Conservation (phyloP, 2,329 filamentous ascomycete genomes). For the Trichocomaceae sp. region DNA sequence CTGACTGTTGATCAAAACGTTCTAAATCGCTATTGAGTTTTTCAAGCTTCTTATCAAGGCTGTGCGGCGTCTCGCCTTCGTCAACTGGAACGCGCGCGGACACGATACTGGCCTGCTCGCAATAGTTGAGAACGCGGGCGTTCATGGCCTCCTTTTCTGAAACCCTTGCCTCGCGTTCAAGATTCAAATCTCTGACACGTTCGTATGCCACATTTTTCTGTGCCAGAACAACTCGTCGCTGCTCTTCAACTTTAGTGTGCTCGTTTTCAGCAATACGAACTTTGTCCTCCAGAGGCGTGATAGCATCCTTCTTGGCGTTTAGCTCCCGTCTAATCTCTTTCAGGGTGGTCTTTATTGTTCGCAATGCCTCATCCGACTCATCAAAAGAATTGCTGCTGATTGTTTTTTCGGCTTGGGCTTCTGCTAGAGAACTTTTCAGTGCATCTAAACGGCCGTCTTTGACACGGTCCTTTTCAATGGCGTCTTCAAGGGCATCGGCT, state of each 20-base stretch:
- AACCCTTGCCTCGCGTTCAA: slow-evolving; percentile 42
- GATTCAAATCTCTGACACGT: slow-evolving; percentile 44
- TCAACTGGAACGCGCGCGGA: slow-evolving; percentile 57
- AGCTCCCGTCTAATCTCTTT: slow-evolving; percentile 32
- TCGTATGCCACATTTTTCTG: slow-evolving; percentile 59
- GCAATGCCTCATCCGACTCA: slow-evolving; percentile 44
- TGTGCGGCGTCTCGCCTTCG: slow-evolving; percentile 56
- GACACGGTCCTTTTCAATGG: slow-evolving; percentile 50
- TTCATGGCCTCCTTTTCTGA: slow-evolving; percentile 44
- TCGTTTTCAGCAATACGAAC: slow-evolving; percentile 54
- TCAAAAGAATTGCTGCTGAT: slow-evolving; percentile 40
- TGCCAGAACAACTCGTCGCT: slow-evolving; percentile 49
- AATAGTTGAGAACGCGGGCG: slow-evolving; percentile 49
- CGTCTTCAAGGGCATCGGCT: slow-evolving; percentile 61
- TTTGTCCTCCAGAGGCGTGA: slow-evolving; percentile 34
- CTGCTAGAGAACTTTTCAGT: slow-evolving; percentile 53
- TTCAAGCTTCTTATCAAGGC: slow-evolving; percentile 42
- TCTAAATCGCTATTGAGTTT: slow-evolving; percentile 55
- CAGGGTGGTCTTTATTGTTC: slow-evolving; percentile 36
- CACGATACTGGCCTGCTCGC: slow-evolving; percentile 48
- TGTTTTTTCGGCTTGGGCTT: slow-evolving; percentile 46
- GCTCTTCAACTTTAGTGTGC: slow-evolving; percentile 42
- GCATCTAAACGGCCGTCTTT: slow-evolving; percentile 60
- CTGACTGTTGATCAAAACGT: slow-evolving; percentile 47
- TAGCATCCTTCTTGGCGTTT: slow-evolving; percentile 27